Base-by-base conservation (phyloP, 495 filamentous ascomycete genomes). In the Echria macrotheca region DNA sequence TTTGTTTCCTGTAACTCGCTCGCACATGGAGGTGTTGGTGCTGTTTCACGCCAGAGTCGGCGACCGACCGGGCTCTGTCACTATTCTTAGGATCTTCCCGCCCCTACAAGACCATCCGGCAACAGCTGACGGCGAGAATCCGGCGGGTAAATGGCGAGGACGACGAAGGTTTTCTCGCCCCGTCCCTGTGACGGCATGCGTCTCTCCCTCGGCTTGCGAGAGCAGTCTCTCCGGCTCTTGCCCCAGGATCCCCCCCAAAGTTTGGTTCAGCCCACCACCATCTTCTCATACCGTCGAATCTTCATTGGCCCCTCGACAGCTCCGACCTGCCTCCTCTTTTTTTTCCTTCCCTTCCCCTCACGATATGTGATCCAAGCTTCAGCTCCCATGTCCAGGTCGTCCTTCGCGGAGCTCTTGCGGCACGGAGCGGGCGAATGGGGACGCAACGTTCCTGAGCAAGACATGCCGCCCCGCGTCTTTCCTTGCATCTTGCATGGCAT, bases 401-500 rank as follows among this genome's bases (percentile, higher is more conserved):
- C 45, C 45, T 21, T 31, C 42, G 40, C 18, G 11, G 41, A 37
- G 24, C 42, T 40, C 28, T 24, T 10, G 41, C 29, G 50, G 49
- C 33, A 47, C 19, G 48, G 21, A 40, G 26, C 44, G 44, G 39
- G 38, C 44, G 42, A 45, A 48, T 44, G 6, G 40, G 33, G 24
- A 45, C 9, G 25, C 45, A 21, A 38, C n/a, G 54, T 49, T 40
- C 44, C 54, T 49, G 49, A 37, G 25, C 17, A 32, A 46, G 44
- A 38, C 33, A 38, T 56, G 33, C 54, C 49, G 54, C 15, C 44
- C 24, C 49, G 44, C 49, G 38, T 52, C 38, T 46, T 44, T 32
- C 29, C 45, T 40, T 49, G 54, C 54, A 56, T 56, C 45, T 40
- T 49, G 54, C 54, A 56, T 56, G 25, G 44, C 49, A 56, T 52